Percentiles rank a stretch among this genome's conserved stretches.
Evolutionary conservation across 345 rosid species (phyloP).

Genomic region (Dipteronia dyeriana): DNA sequence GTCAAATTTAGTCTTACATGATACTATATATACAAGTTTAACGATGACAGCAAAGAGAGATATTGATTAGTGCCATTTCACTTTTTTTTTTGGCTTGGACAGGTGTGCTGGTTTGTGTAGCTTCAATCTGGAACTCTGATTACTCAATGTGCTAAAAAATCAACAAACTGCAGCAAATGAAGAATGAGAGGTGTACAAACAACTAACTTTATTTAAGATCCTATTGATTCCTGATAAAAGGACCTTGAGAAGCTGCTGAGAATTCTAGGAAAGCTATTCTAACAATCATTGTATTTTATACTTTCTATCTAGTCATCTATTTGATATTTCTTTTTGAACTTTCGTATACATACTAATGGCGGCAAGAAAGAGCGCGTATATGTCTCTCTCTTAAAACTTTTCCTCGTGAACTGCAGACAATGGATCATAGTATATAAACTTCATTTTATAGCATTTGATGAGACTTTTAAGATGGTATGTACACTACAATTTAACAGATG

Average conservation of each 20-base stretch:
- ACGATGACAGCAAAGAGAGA: slow-evolving; percentile 1
- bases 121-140: not conserved
- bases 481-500: not conserved
- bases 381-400: not conserved
- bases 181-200: not conserved
- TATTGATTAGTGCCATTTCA: slow-evolving; percentile 1
- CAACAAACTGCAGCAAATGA: not conserved
- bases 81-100: slow-evolving; percentile 12
- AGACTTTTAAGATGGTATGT: not conserved
- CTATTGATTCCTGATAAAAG: slow-evolving; percentile 4
- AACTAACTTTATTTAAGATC: not conserved
- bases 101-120: not conserved
- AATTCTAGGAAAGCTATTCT: not conserved
- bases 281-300: not conserved
- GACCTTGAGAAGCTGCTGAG: not conserved
- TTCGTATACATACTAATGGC: not conserved
- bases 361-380: not conserved
- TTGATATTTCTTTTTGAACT: not conserved
- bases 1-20: not conserved
- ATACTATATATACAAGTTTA: not conserved
- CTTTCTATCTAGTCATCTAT: not conserved
- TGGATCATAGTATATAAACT: not conserved
- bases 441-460: not conserved
- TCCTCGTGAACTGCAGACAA: not conserved
- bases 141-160: not conserved